Conservation (phyloP, 2,329 filamentous ascomycete genomes). For the Rachicladosporium sp. region DNA sequence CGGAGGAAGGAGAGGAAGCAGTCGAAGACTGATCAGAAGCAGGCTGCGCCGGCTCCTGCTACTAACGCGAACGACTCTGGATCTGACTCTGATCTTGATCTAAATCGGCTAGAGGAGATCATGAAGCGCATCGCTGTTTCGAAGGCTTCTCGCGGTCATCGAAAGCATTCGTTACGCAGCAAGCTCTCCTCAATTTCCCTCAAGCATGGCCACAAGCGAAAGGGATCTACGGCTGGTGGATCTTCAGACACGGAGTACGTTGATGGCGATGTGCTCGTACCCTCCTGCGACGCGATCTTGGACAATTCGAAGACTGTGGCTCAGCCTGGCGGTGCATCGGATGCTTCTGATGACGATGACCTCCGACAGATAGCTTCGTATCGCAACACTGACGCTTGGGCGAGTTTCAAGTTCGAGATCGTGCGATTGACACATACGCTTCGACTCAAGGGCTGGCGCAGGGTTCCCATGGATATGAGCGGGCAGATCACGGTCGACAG, state of each 20-base stretch:
- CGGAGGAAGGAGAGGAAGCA: conserved; percentile 31
- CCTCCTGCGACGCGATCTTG: conserved; percentile 68
- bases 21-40: conserved; percentile 46
- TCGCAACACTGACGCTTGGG: conserved; percentile 52
- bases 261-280: conserved; percentile 72
- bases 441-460: conserved; percentile 80
- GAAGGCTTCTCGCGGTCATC: conserved; percentile 10
- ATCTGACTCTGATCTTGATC: conserved; percentile 49
- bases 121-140: conserved; percentile 45
- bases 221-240: conserved; percentile 34
- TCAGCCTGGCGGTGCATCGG: conserved; percentile 48
- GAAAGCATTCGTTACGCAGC: conserved; percentile 11
- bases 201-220: conserved; percentile 24
- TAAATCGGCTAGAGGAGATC: conserved; percentile 73
- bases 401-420: conserved; percentile 83
- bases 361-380: conserved; percentile 16
- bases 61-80: conserved; percentile 1
- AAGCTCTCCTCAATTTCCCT: conserved; percentile 11
- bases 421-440: conserved; percentile 80
- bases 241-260: conserved; percentile 78
- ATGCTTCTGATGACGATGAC: conserved; percentile 38
- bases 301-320: conserved; percentile 84
- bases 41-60: conserved; percentile 12
- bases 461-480: conserved; percentile 60
- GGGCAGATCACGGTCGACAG: conserved; percentile 58